These are phyloP conservation scores for Tylopilus orsonianus DNA, from an alignment of 1,284 basidiomycete genomes.

Conservation along the genomic window DNA sequence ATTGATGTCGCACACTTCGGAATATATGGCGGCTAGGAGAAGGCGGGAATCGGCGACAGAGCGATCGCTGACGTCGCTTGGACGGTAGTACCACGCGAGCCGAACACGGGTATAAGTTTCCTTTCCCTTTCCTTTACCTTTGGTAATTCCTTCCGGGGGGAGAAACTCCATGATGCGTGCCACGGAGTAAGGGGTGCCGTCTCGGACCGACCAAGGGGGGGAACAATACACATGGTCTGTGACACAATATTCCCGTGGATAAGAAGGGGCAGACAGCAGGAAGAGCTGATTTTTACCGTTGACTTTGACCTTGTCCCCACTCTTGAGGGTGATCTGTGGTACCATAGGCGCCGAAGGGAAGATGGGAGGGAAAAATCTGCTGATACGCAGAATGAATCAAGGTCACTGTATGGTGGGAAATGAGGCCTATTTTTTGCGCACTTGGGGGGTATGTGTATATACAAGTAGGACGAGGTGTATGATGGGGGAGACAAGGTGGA, in stretches of 20 bases:
- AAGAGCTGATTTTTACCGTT: conserved; percentile 60
- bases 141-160: conserved; percentile 67
- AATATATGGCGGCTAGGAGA: conserved; percentile 92
- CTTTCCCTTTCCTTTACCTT: conserved; percentile 55
- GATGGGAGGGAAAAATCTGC: conserved; percentile 29
- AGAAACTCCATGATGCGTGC: conserved; percentile 97
- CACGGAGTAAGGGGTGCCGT: conserved; percentile 91
- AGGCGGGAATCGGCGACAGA: conserved; percentile 85
- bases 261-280: conserved; percentile 19
- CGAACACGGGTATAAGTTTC: conserved; percentile 78
- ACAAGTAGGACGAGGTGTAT: conserved; percentile 26
- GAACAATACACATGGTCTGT: conserved; percentile 96
- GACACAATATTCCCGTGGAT: conserved; percentile 32
- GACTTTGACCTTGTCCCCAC: conserved; percentile 76
- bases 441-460: conserved; percentile 24
- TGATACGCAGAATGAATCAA: conserved; percentile 3
- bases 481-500: conserved; percentile 38
- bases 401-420: conserved; percentile 3
- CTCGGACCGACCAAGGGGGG: conserved; percentile 84
- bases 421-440: conserved; percentile 26
- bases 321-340: conserved; percentile 54
- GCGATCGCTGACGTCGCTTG: conserved; percentile 84
- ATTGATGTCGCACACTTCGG: conserved; percentile 90
- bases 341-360: conserved; percentile 24
- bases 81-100: conserved; percentile 91